Base-by-base conservation (phyloP, 768 basidiomycete genomes). In the Obba rivulosa region DNA sequence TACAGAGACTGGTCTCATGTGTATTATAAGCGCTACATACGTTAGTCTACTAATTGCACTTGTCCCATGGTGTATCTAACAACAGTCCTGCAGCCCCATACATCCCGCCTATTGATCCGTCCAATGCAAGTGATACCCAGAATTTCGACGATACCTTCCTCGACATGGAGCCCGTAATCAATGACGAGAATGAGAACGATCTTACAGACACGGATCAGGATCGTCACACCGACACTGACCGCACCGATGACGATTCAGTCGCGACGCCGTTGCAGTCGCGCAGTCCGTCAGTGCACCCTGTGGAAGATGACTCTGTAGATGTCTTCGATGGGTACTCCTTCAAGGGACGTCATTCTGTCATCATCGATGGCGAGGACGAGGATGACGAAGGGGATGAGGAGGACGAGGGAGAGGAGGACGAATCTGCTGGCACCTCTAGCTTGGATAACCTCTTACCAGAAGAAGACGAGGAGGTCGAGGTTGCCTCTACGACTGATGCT, bases 121-220 rank as follows among this genome's bases (percentile, higher is more conserved):
- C 80, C 37, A 91, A 95, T 68, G 93, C 93, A 52, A 83, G 85
- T 59, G 96, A 99, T 77, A 94, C 91, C 56, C 90, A 91, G 66
- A 97, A 98, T 69, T 99, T 98, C 66, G 95, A 98, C 66, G 90
- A 94, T 53, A 85, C 90, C 35, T 98, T 96, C 81, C 77, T 98
- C 50, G 89, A 89, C 62, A 95, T 98, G 89, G 85, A 87, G 55
- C 91, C 93, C 20, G 84, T 89, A 41, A 81, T 98, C 52, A 88
- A 93, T 54, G 86, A 87, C 57, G 85, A 83, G 38, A 74, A 78
- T 31, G 73, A 74, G 53, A 49, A 55, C 16, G 72, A 78, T 41
- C 74, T 76, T 53, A 73, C 72, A 46, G 83, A 86, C 60, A 86
- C 83, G 21, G 86, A 86, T 62, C 79, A 79, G 57, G 83, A 85